Evolutionary conservation across 1,139 yeast species (phyloP), one percentile per base, ranked within the genome.

Genomic region (Hemisphaericaspora subhashii): DNA sequence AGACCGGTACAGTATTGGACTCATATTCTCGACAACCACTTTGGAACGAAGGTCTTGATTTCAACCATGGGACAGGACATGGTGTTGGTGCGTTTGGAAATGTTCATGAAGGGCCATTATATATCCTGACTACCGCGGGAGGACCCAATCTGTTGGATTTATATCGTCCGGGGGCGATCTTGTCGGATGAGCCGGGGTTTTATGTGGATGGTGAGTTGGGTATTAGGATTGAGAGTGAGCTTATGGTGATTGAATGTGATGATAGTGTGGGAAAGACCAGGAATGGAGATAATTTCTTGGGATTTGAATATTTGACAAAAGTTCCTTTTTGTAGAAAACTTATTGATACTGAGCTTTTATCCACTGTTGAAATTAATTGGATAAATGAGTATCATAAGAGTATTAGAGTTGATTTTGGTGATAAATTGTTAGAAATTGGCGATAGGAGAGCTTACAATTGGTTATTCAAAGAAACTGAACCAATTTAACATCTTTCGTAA

Each of bases 11-110:
- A 4, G 62, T 72, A 29, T 64, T 78, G 30, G 83, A 78, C 48
- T 58, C 73, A 0, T 63, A 74, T 39, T 76, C 81, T 1, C 58
- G 83, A 39, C 69, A 67, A 42, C 76, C 81, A 1, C 60, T 78
- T 45, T 74, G 79, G 79, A 69, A 69, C 44, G 68, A 68, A 39
- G 83, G 83, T 0, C 56, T 73, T 35, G 77, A 72, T 46, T 78
- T 68, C 50, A 73, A 72, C 39, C 83, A 78, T 53, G 83, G 83
- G 6, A 72, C 82, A 1, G 83, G 83, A 0, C 83, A 78, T 52
- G 83, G 83, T 1, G 74, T 78, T 4, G 83, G 81, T 8, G 66
- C 77, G 33, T 77, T 71, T 55, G 77, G 81, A 4, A 65, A 69
- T 49, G 83, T 78, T 5, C 83, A 78, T 48, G 80, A 79, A 41